Evolutionary conservation across 116 monocot genomes (phyloP), one percentile per base, ranked within the genome.

Genomic region (Trichopus zeylanicus): DNA sequence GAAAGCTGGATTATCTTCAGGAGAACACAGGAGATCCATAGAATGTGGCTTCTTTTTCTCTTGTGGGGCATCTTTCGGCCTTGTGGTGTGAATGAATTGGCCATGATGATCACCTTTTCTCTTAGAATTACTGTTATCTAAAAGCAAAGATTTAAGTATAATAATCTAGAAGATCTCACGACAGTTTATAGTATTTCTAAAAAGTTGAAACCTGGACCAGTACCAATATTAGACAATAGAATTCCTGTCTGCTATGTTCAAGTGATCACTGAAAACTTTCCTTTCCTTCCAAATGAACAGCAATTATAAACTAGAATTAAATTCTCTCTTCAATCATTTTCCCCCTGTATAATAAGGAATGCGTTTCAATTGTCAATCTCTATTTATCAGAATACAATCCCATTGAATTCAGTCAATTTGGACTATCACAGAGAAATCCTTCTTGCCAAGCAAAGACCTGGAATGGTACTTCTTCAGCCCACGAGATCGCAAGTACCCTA

Each of bases 401-500:
- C n/a, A n/a, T n/a, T n/a, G n/a, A n/a, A n/a, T n/a, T n/a, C n/a
- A n/a, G n/a, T n/a, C n/a, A n/a, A n/a, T n/a, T n/a, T n/a, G n/a
- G n/a, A 59, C 10, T 23, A 57, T 58, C 23, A 13, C 76, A 84
- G 84, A 76, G 32, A 84, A 84, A 60, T 84, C 84, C 31, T 84
- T 84, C 54, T 53, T 84, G 5, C 84, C 84, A 19, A 84, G 84
- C 67, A 84, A 80, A 31, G 84, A 84, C 39, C 73, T 76, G 0
- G 84, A 84, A 63, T 84, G 84, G 84, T 84, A 84, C 72, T 84
- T 84, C 73, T 84, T 84, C 46, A 80, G 84, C 67, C 84, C 80
- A 5, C 34, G 84, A 31, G 84, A 84, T 47, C 76, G 84, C 16
- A 84, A 84, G 51, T 84, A 84, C 51, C 84, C 84, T 0, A 84